Conservation (phyloP, 345 rosid species). For the Cochlearia excelsa region DNA sequence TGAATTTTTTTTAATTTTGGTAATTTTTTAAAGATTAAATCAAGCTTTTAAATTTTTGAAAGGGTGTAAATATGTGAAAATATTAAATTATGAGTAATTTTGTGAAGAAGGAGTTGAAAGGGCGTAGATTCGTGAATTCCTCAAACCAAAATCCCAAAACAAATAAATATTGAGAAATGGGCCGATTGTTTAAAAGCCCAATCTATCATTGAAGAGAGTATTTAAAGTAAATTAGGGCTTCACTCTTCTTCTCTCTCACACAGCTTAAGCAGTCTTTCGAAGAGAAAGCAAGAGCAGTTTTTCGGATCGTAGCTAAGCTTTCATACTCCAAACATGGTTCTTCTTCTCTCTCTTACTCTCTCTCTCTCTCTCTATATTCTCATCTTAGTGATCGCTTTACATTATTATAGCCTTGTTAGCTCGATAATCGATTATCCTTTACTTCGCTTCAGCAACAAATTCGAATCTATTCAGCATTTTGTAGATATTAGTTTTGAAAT, state of each 20-base stretch:
- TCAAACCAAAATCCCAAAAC: too few species aligned
- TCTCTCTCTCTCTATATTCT: neutral
- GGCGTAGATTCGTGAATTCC: too few species aligned
- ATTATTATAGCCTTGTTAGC: slow-evolving; percentile 2
- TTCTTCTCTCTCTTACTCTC: neutral
- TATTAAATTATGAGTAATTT: too few species aligned
- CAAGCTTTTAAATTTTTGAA: too few species aligned
- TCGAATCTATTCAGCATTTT: neutral
- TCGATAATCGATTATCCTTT: slow-evolving; percentile 1
- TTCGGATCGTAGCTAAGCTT: slow-evolving; percentile 15
- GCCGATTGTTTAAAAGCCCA: slow-evolving; percentile 20
- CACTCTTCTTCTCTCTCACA: slow-evolving; percentile 1
- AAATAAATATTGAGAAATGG: slow-evolving; percentile 5
- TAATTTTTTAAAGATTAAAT: too few species aligned
- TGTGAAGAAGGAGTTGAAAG: too few species aligned
- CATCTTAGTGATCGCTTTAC: neutral
- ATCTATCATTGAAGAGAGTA: slow-evolving; percentile 12
- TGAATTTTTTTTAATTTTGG: too few species aligned
- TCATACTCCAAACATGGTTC: slow-evolving; percentile 25
- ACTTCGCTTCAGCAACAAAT: neutral
- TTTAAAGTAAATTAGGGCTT: slow-evolving; percentile 33
- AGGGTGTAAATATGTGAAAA: too few species aligned
- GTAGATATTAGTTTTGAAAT: neutral
- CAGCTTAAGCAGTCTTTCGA: slow-evolving; percentile 6
- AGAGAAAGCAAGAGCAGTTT: neutral